These are phyloP conservation scores for Plantago coronopus DNA, from an alignment of 305 asterid species.

Conservation along the genomic window DNA sequence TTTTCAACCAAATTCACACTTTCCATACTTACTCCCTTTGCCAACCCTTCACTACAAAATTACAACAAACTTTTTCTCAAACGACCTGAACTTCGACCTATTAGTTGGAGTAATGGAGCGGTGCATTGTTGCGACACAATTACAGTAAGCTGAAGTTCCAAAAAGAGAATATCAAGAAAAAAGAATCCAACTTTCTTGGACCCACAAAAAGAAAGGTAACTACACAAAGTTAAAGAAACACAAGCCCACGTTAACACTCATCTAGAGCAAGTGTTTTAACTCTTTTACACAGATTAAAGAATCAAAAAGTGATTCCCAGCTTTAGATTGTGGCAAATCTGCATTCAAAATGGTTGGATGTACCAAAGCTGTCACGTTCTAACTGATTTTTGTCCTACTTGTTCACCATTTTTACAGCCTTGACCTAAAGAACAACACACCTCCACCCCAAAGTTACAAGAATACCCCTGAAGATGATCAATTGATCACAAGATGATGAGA, in stretches of 20 bases:
- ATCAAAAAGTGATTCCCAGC: constrained; percentile 15
- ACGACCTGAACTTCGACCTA: no score
- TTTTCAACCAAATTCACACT: constrained; percentile 30
- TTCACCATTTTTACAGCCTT: constrained; percentile 4
- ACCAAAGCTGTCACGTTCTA: constrained; percentile 23
- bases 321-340: constrained; percentile 23
- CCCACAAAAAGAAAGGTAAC: constrained; percentile 29
- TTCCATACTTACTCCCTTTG: constrained; percentile 18
- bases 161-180: background rate
- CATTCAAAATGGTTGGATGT: background rate
- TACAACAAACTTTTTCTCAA: no score
- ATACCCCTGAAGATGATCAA: background rate
- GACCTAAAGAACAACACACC: constrained; percentile 2
- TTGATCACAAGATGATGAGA: background rate
- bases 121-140: no score
- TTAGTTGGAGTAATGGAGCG: no score
- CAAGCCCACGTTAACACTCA: constrained; percentile 6
- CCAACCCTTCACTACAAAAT: background rate
- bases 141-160: background rate
- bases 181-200: constrained; percentile 31
- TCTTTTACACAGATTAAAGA: constrained; percentile 19
- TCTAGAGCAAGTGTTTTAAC: constrained; percentile 17
- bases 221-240: constrained; percentile 13
- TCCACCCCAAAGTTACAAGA: background rate
- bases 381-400: constrained; percentile 22